Base-by-base conservation (phyloP, 192 early-diverging fungal species). In the Backusella tarrabulga region DNA sequence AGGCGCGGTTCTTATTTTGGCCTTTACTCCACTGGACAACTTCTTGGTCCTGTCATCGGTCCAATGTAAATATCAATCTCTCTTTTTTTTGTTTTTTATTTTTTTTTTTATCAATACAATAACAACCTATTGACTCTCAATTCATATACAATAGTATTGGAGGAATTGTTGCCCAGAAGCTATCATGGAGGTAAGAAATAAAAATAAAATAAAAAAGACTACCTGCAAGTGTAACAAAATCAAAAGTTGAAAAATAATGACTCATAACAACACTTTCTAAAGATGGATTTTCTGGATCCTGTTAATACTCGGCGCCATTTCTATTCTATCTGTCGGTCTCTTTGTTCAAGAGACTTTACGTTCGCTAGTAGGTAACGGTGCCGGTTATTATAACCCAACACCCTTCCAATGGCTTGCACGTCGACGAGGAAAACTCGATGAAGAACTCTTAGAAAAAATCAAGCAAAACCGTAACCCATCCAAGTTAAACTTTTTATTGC, bases 261-360 rank as follows among this genome's bases (percentile, higher is more conserved):
- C 42, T 26, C 8, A 6, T 40, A 4, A 12, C 15, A 17, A 44
- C 4, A 5, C 42, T 74, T 11, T 60, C 29, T 67, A 26, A 35
- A 80, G 79, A 54, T 85, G 79, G 77, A 86, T 83, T 50, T 86
- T 83, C 50, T 86, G 85, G 85, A 40, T 77, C 63, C 52, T 86
- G 5, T 36, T 80, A n/a, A 79, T 83, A 19, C 11, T 77, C 1
- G 77, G 72, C 6, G 44, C 77, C 7, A 77, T 78, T 56, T 72
- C 77, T 34, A 35, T 81, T 35, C 4, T 74, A 3, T 21, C 75
- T 0, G 23, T 68, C 1, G 67, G n/a, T 38, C 40, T 82, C 11
- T 73, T 76, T 14, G 35, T 82, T 4, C 77, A 74, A 34, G 81
- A 82, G 41, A 82, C 74, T 4, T 34, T 82, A 14, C 75, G 79